Conservation (phyloP, 1,284 basidiomycete species). For the Chalciporus sp. region DNA sequence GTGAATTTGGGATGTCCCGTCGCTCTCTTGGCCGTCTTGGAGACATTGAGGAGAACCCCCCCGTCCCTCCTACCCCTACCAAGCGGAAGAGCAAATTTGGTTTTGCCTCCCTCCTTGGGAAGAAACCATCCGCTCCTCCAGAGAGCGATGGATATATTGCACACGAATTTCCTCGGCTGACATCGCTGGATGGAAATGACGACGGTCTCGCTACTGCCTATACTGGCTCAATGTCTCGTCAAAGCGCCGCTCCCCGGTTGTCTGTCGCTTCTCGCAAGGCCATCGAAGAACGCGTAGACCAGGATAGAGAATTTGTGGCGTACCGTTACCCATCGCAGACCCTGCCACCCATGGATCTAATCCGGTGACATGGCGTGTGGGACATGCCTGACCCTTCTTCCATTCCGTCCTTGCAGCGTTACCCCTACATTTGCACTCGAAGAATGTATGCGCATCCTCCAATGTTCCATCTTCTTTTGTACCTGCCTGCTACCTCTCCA, state of each 20-base stretch:
- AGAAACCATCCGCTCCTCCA: conserved; percentile 48
- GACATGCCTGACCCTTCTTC: not conserved
- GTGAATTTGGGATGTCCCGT: conserved; percentile 69
- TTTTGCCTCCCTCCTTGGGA: conserved; percentile 63
- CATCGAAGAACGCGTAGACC: conserved; percentile 74
- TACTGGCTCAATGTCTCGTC: conserved; percentile 46
- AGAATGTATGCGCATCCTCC: conserved; percentile 8
- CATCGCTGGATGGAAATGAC: conserved; percentile 48
- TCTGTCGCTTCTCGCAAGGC: conserved; percentile 68
- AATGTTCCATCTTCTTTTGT: conserved; percentile 19
- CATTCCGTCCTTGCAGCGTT: conserved; percentile 5
- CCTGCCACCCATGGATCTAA: conserved; percentile 54
- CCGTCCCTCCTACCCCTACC: conserved; percentile 38
- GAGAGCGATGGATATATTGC: conserved; percentile 40
- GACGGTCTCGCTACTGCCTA: conserved; percentile 45
- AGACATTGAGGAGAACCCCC: conserved; percentile 43
- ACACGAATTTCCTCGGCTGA: conserved; percentile 48
- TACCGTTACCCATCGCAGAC: conserved; percentile 81
- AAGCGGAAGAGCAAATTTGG: conserved; percentile 75
- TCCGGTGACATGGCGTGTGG: conserved; percentile 42
- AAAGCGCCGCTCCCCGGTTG: conserved; percentile 51
- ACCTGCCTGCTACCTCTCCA: conserved; percentile 18
- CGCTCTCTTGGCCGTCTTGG: conserved; percentile 62
- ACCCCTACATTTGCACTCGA: conserved; percentile 5
- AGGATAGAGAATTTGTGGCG: conserved; percentile 78